Evolutionary conservation across 148 eudicot species (phyloP), one percentile per base, ranked within the genome.

Genomic region (Vaccinium vitisidaea): DNA sequence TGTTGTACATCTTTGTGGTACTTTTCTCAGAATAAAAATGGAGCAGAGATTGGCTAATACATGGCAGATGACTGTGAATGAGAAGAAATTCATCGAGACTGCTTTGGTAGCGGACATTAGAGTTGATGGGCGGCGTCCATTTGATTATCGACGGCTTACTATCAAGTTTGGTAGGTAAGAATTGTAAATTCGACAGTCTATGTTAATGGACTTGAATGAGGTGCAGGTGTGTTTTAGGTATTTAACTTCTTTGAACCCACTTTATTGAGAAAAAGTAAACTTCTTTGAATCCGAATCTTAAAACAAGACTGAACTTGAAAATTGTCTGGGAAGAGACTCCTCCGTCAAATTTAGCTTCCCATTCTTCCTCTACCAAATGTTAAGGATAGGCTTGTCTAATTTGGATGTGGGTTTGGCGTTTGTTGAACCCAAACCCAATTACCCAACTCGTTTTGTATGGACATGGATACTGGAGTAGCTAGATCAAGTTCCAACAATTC

Each of bases 121-220:
- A 89, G 87, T 93, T 85, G 99, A 96, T 89, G 99, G 97, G 5
- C 90, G 99, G 15, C 89, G 93, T 80, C 95, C 92, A 32, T 91
- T 91, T 86, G 99, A 96, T 52, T 96, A 92, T 84, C 87, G 99
- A 48, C 88, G 90, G n/a, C 81, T 94, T 54, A 88, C 89, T 74
- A 93, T 96, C 80, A 91, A 92, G 88, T 96, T 96, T 84, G 95
- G 95, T 78, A 89, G 91, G 99, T 96, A 92, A 88, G 92, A 59
- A 84, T 21, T 36, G 71, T 32, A 55, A 56, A 30, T 56, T 19
- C 43, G 8, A 4, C 83, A 21, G 16, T 56, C 71, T 19, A 36
- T 39, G 54, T 11, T 36, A n/a, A 61, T 58, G 52, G 53, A 36
- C 16, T 27, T 79, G 36, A 67, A 25, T 36, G 23, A 30, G n/a